phyloP scores from a whole-genome alignment of 2,329 filamentous ascomycete genomes.

The Diaporthe citrichinensis region DNA sequence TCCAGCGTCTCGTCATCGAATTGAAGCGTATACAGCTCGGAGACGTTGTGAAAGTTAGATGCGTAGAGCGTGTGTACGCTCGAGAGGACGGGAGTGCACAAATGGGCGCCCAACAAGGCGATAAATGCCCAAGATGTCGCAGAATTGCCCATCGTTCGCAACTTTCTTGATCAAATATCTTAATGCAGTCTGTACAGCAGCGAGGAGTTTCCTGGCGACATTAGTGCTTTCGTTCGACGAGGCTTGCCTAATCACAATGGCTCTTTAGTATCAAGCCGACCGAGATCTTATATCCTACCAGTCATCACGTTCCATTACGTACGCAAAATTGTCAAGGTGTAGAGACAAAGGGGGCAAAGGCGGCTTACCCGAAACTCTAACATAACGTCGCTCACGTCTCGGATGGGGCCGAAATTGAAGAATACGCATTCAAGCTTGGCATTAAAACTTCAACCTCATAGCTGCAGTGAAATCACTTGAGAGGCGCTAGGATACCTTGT shows the following conservation, averaged over 20 bases:
- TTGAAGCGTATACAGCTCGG: not conserved
- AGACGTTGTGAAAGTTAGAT: not conserved
- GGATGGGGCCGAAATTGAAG: not conserved
- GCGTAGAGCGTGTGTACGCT: not conserved
- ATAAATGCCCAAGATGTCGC: not conserved
- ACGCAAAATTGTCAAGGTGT: not conserved
- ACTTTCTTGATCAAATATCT: not conserved
- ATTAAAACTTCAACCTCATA: not conserved
- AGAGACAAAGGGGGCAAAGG: not conserved
- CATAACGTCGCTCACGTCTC: not conserved
- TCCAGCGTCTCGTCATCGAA: not conserved
- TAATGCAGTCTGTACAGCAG: not conserved
- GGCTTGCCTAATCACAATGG: not conserved
- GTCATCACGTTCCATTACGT: not conserved
- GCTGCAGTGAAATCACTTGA: not conserved
- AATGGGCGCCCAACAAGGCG: not conserved
- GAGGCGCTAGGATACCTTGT: not conserved
- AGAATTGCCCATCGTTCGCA: not conserved
- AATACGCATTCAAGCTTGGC: not conserved
- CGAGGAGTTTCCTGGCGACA: not conserved
- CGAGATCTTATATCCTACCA: not conserved
- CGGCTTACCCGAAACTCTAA: not conserved
- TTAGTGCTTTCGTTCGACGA: not conserved
- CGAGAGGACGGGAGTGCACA: not conserved
- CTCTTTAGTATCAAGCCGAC: not conserved